Conservation (phyloP, 495 filamentous ascomycete species). For the Hypoxylon perforatum region DNA sequence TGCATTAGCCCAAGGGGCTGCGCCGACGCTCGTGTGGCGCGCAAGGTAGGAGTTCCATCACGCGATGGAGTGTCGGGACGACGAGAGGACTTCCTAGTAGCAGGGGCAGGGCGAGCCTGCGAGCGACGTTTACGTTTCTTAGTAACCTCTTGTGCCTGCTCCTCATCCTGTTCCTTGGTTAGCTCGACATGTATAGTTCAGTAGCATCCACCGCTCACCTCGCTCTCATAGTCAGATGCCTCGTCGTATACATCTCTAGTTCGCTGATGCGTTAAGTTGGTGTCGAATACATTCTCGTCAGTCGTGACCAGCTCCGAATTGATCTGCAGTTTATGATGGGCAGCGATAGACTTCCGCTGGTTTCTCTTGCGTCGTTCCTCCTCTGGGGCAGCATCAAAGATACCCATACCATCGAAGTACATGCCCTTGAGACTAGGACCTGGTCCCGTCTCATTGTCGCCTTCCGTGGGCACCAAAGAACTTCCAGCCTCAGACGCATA, state of each 20-base stretch:
- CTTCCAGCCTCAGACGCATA: conserved; percentile 51
- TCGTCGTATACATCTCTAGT: conserved; percentile 61
- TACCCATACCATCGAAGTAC: conserved; percentile 83
- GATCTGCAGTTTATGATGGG: conserved; percentile 74
- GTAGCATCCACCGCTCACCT: conserved; percentile 48
- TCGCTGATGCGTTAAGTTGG: conserved; percentile 65
- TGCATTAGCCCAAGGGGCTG: background rate
- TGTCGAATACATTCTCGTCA: conserved; percentile 74
- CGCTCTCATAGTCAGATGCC: conserved; percentile 59
- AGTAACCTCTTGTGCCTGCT: conserved; percentile 18
- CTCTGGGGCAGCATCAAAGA: conserved; percentile 85
- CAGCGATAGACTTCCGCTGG: conserved; percentile 81
- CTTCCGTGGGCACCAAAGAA: conserved; percentile 38
- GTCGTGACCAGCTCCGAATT: conserved; percentile 76
- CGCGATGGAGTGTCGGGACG: conserved; percentile 18
- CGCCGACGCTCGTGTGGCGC: conserved; percentile 7
- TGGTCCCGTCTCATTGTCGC: conserved; percentile 49
- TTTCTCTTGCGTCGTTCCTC: conserved; percentile 84
- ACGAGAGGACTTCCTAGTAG: conserved; percentile 31
- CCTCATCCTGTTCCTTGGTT: conserved; percentile 32
- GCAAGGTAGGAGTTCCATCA: conserved; percentile 17
- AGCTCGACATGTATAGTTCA: conserved; percentile 6
- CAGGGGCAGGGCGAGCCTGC: conserved; percentile 18
- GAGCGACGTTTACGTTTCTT: conserved; percentile 43
- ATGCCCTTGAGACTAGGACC: conserved; percentile 77